These are phyloP conservation scores for Cutaneotrichosporon daszewskae DNA, from an alignment of 1,284 basidiomycete genomes.

Conservation along the genomic window DNA sequence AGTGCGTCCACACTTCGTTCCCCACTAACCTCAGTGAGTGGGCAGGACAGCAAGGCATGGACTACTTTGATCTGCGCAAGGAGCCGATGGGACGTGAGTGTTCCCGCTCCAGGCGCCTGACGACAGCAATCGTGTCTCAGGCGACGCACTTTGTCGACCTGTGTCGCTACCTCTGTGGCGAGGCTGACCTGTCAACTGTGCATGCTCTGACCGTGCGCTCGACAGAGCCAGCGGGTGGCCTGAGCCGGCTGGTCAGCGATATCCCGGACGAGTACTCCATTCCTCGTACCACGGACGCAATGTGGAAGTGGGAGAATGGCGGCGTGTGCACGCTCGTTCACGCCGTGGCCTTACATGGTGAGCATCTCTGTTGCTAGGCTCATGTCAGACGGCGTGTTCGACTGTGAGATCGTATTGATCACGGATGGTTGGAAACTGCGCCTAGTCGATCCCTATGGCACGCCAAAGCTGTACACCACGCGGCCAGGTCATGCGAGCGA, in stretches of 20 bases:
- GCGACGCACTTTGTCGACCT: slow-evolving; percentile 15
- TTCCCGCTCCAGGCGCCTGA: slow-evolving; percentile 6
- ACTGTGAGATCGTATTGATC: slow-evolving; percentile 22
- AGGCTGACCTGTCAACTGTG: slow-evolving; percentile 1
- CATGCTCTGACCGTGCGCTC: not conserved
- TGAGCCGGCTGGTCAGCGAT: slow-evolving; percentile 2
- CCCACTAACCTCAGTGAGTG: not conserved
- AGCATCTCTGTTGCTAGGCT: too few relatives aligned
- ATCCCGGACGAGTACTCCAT: slow-evolving; percentile 4
- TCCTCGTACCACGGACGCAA: slow-evolving; percentile 22
- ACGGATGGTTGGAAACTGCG: slow-evolving; percentile 30
- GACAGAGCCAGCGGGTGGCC: not conserved
- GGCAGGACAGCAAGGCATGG: not conserved
- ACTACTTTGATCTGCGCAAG: slow-evolving; percentile 20
- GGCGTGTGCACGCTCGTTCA: slow-evolving; percentile 17
- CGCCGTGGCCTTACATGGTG: slow-evolving; percentile 20
- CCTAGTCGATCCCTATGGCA: slow-evolving; percentile 24
- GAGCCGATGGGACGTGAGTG: slow-evolving; percentile 20
- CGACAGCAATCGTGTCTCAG: slow-evolving; percentile 16
- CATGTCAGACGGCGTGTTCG: slow-evolving; percentile 23
- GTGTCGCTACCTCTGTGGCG: slow-evolving; percentile 3
- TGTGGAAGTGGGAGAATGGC: slow-evolving; percentile 20
- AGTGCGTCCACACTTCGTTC: not conserved
- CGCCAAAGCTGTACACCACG: slow-evolving; percentile 21
- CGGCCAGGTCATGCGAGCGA: slow-evolving; percentile 18